A percentile compares a stretch with the other conserved stretches of the same genome.
Conservation (phyloP, 2,329 filamentous ascomycete genomes). For the Colletotrichum gigasporum region DNA sequence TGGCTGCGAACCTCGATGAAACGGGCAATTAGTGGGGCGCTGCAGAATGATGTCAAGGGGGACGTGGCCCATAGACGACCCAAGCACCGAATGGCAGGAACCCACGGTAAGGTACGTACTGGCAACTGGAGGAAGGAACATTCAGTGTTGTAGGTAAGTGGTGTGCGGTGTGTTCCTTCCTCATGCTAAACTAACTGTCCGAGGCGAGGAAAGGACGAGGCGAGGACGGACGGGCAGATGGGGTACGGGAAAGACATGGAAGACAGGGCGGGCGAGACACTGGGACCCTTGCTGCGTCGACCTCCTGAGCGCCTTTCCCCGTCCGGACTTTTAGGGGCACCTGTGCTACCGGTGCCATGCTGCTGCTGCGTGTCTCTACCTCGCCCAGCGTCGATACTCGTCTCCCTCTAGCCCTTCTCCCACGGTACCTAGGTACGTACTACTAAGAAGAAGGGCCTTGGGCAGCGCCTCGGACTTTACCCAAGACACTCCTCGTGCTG, state of each 20-base stretch:
- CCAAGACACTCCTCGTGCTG: background rate
- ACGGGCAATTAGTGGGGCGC: slow-evolving; percentile 24
- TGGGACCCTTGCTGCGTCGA: slow-evolving; percentile 23
- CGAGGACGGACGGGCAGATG: background rate
- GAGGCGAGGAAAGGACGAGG: background rate
- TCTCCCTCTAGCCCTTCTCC: background rate
- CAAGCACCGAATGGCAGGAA: background rate
- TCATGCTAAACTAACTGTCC: too few species aligned
- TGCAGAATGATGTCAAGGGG: slow-evolving; percentile 25
- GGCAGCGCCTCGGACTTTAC: background rate
- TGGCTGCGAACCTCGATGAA: background rate
- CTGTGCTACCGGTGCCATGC: slow-evolving; percentile 2
- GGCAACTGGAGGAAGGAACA: too few species aligned
- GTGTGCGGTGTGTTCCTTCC: too few species aligned
- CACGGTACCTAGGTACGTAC: too few species aligned
- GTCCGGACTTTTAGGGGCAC: slow-evolving; percentile 5
- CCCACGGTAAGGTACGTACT: too few species aligned
- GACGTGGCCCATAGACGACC: background rate
- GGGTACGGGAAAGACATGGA: background rate
- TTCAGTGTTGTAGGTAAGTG: too few species aligned
- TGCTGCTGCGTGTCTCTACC: slow-evolving; percentile 5
- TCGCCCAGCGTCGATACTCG: background rate
- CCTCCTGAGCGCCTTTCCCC: background rate
- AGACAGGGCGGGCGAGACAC: background rate
- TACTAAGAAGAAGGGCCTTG: too few species aligned